phyloP scores from a whole-genome alignment of 768 basidiomycete species.

The Ramaria sp. region DNA sequence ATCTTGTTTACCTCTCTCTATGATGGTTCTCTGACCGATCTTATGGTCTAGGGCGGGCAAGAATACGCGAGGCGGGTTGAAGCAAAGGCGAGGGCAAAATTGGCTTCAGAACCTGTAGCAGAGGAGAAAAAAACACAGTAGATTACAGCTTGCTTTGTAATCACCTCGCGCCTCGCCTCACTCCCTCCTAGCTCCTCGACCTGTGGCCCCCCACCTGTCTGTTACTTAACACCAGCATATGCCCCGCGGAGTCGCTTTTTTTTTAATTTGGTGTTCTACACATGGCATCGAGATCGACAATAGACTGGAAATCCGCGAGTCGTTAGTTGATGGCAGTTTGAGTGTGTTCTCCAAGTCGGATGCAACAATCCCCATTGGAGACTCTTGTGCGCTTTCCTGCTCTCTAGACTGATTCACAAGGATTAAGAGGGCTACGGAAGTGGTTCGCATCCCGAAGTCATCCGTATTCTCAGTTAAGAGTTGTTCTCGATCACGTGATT shows the following conservation, averaged over 20 bases:
- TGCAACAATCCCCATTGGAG: neutral
- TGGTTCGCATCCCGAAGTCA: conserved; percentile 54
- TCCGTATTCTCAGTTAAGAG: conserved; percentile 52
- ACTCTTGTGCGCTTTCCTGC: neutral
- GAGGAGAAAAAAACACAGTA: conserved; percentile 4
- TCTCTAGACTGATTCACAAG: neutral
- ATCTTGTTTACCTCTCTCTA: conserved; percentile 14
- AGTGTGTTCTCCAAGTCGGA: conserved; percentile 1
- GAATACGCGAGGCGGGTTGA: conserved; percentile 57
- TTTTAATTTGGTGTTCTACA: conserved; percentile 15
- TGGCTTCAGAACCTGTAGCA: neutral
- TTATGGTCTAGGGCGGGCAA: conserved; percentile 54
- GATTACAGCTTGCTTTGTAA: neutral
- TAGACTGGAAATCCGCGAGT: conserved; percentile 11
- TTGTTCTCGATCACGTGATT: conserved; percentile 35
- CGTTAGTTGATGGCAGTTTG: neutral
- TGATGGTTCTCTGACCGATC: conserved; percentile 1
- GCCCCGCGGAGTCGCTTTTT: neutral
- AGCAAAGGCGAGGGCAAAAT: neutral
- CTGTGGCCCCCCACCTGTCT: neutral
- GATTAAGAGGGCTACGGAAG: conserved; percentile 23
- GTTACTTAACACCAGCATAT: neutral
- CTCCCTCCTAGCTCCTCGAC: neutral
- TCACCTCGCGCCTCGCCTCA: neutral
- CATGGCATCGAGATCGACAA: conserved; percentile 14